Conservation (phyloP, 495 filamentous ascomycete genomes). For the Aspergillus wentii region DNA sequence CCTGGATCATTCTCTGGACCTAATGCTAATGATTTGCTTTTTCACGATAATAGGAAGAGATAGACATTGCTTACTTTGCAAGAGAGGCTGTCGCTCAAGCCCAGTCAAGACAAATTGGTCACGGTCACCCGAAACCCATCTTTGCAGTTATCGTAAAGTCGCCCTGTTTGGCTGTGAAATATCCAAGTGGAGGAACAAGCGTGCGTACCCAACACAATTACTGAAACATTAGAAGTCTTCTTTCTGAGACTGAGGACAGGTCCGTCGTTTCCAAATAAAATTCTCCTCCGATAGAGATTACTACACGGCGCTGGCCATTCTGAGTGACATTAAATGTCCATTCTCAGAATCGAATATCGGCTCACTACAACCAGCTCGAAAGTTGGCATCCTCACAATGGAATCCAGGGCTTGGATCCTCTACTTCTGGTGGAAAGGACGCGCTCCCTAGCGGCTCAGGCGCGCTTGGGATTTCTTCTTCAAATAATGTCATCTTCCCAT, state of each 20-base stretch:
- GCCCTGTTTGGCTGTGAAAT: conserved; percentile 41
- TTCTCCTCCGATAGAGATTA: conserved; percentile 34
- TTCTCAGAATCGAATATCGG: conserved; percentile 30
- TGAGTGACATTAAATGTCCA: conserved; percentile 36
- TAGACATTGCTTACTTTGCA: conserved; percentile 26
- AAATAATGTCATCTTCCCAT: not conserved
- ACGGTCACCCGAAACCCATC: conserved; percentile 11
- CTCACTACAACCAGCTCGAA: conserved; percentile 11
- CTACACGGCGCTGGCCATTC: conserved; percentile 28
- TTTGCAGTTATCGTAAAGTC: conserved; percentile 39
- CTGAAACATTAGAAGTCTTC: not conserved
- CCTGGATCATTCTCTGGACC: not conserved
- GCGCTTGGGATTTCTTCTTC: not conserved
- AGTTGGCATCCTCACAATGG: conserved; percentile 28
- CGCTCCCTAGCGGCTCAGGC: conserved; percentile 1
- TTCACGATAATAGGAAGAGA: conserved; percentile 25
- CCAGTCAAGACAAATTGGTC: conserved; percentile 3
- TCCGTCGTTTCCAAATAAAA: conserved; percentile 41
- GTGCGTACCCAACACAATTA: conserved; percentile 3
- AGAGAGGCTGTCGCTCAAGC: conserved; percentile 12
- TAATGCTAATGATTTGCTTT: not conserved
- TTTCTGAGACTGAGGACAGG: conserved; percentile 9
- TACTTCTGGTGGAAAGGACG: not conserved
- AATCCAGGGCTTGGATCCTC: conserved; percentile 11
- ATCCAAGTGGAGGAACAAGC: conserved; percentile 18